Evolutionary conservation across 352 stramenopile genomes (phyloP), one percentile per base, ranked within the genome.

Genomic region (Phytopythium aichiense): DNA sequence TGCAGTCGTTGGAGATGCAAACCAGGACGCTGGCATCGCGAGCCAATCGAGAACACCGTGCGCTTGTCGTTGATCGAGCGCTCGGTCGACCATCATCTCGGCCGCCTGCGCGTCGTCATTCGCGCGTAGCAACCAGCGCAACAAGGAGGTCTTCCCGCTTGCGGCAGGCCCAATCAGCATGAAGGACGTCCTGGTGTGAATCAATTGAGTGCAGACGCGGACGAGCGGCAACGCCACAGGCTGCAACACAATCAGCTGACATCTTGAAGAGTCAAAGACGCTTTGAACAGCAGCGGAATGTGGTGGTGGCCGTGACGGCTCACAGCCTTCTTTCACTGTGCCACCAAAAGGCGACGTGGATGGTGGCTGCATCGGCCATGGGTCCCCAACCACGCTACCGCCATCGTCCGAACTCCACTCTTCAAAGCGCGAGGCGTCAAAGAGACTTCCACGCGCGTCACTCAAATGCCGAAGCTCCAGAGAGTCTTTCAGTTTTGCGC

Each of bases 11-110:
- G 56, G 56, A 12, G 50, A 33, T 13, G 28, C n/a, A 56, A 87
- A 90, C 78, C 78, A 88, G 5, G 75, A 60, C 0, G 45, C 51
- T 11, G 81, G 71, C 35, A 82, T 76, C 5, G 50, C 2, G 13
- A 74, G 63, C 81, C 81, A 90, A 23, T 90, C 71, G 0, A 88
- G 65, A 48, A 84, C 68, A 1, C 65, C 67, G 12, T 76, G 66
- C 0, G 69, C 48, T 33, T 76, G 69, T 11, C 71, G 60, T 12
- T 81, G 63, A 9, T 86, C 71, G 13, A 90, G 51, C 4, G 81
- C 82, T 0, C 73, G 68, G 43, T 90, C 78, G 0, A 79, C 58
- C 56, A 81, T 80, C 50, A 71, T 72, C 51, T 84, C 68, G 0
- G 66, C 63, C 15, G 61, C 60, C 46, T 78, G 66, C 6, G 77